Evolutionary conservation across 2,329 filamentous ascomycete species (phyloP), one percentile per base, ranked within the genome.

Genomic region (Xylariaceae sp.): DNA sequence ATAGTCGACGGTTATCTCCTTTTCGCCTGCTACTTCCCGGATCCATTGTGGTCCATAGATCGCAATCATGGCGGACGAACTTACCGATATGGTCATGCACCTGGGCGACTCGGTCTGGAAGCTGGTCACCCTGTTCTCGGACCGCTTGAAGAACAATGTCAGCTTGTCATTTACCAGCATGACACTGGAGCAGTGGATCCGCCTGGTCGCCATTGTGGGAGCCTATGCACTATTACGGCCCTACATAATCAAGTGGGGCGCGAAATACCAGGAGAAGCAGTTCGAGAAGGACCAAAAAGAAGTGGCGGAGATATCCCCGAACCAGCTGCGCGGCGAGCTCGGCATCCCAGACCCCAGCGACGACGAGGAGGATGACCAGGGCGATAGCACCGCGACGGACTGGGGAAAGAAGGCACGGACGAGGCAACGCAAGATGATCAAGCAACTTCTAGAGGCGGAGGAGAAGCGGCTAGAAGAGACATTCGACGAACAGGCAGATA

Each of bases 211-310:
- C 50, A 74, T 88, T 45, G 74, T 88, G 14, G 77, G 86, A 53
- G 81, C 76, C 39, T 94, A 90, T 67, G 58, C 81, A 48, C 73
- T 92, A 36, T 54, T 88, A 16, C 79, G 87, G 1, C 85, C 85
- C 0, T 88, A 87, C 59, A 61, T 89, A 36, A 71, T 89, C 54
- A 83, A 82, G 56, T 62, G 78, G 26, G 79, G 78, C 51, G 76
- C 72, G 44, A 77, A 75, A 53, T 63, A 72, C 47, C 78, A 85
- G 56, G 75, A 80, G 59, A 72, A 72, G 54, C 70, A 81, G 57
- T 69, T 84, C 56, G 78, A 81, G 52, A 70, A 80, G 53, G 71
- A 69, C 48, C 68, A 76, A 51, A 65, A 70, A 30, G 68, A 73
- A 21, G 66, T 67, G 44, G 68, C 73, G 9, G 71, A 75, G 54